Percentiles rank a stretch among this genome's conserved stretches.
Conservation (phyloP, 2,329 filamentous ascomycete species). For the Fusarium albidum region DNA sequence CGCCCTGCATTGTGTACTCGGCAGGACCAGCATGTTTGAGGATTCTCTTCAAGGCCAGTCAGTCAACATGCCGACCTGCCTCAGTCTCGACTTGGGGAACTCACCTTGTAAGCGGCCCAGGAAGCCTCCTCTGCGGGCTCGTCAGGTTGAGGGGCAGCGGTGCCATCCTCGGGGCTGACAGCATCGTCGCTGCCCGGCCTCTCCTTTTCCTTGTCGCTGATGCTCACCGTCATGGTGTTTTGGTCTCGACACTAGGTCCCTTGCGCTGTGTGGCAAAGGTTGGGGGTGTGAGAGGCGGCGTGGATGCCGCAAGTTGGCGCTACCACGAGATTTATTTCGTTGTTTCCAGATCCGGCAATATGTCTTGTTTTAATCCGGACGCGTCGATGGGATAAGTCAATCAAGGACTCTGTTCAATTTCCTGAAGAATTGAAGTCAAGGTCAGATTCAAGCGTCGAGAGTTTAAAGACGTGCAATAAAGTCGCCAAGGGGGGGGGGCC, state of each 20-base stretch:
- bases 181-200: conserved; percentile 4
- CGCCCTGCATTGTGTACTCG: conserved; percentile 41
- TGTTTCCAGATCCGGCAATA: conserved; percentile 5
- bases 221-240: conserved; percentile 22
- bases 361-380: neutral
- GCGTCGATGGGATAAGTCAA: neutral
- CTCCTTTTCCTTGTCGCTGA: conserved; percentile 28
- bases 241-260: neutral
- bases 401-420: conserved; percentile 3
- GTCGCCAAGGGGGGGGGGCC: conserved; percentile 3
- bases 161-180: conserved; percentile 7
- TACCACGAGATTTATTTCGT: neutral
- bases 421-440: conserved; percentile 3
- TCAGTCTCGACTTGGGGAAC: neutral
- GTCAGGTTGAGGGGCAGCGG: conserved; percentile 5
- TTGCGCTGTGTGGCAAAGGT: neutral
- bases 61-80: neutral
- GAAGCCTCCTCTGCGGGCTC: conserved; percentile 28
- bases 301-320: neutral
- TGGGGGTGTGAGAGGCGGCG: neutral
- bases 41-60: conserved; percentile 41
- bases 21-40: conserved; percentile 40
- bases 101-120: conserved; percentile 37
- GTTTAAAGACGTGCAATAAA: neutral
- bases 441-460: neutral